Evolutionary conservation across 2,329 filamentous ascomycete species (phyloP), one percentile per base, ranked within the genome.

Genomic region (Botrytis aclada): DNA sequence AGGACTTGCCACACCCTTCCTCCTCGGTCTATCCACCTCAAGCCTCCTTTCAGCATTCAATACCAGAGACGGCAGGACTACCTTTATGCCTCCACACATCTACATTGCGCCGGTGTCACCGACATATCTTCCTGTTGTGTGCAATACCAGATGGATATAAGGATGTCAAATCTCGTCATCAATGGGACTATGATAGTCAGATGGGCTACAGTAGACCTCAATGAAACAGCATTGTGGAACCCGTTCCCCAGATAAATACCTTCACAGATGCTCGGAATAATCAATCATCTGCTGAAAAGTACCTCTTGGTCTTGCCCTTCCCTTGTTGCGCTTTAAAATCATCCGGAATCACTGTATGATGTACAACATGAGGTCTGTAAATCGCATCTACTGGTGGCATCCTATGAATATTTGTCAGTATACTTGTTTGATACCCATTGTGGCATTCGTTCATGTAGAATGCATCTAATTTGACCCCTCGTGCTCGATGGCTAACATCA

Each of bases 351-450:
- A 88, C 87, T 25, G 93, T 95, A 81, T 98, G 95, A 82, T 98
- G 95, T 4, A 98, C 95, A 25, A 97, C 93, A 81, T 98, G 95
- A 9, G 95, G 95, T 66, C 94, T 87, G 81, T 97, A 97, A 25
- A 97, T 91, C 8, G 94, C 94, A 82, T 97, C 94, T 4, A 97
- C 93, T 1, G 93, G 94, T 3, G 92, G 92, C 88, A 95, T 94
- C 90, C 79, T 80, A 65, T 34, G 25, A 47, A 88, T 56, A 10
- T 47, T 67, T 65, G 39, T 69, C 69, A 69, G 64, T 67, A 37
- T 61, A 22, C 10, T 37, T 41, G 14, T 62, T 56, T 58, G 14
- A 29, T 45, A 56, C 14, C 39, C 25, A 29, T 6, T 12, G 9
- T 41, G 45, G 6, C 16, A 8, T 29, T 32, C 34, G 18, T 5